Base-by-base conservation (phyloP, 208 protist species). In the Angomonas deanei region DNA sequence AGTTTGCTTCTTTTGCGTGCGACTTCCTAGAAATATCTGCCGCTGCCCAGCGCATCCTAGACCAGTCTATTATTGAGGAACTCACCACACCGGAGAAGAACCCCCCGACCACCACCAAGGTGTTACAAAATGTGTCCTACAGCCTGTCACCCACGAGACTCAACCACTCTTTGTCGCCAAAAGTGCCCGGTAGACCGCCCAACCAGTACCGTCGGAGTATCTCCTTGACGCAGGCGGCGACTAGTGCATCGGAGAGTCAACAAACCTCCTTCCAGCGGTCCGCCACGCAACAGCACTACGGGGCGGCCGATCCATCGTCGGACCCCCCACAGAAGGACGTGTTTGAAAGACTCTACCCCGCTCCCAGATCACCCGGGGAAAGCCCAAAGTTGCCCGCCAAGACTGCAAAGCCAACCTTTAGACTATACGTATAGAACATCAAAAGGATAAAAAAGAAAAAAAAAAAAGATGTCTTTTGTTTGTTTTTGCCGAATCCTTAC, bases 321-420 rank as follows among this genome's bases (percentile, higher is more conserved):
- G 47, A 54, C 38, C 3, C 28, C 33, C 28, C 59, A 24, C 36
- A 19, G 8, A 1, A 26, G 1, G 65, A 52, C 30, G 64, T 80
- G n/a, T 80, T 74, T 66, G 69, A 82, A 47, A 55, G 78, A 6
- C 64, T 84, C 11, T 89, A 82, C 71, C 68, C 77, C 3, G 64
- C 65, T 19, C 68, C 68, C 10, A 72, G 56, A 53, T 36, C 19
- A 15, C 15, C 10, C 4, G 64, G 24, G 21, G 15, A 27, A 26
- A 8, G 34, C n/a, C 31, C 54, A 31, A 42, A 55, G 52, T 21
- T 21, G 6, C 11, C 24, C 8, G 48, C 24, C 13, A 11, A 17
- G 3, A 33, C 34, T 2, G 57, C 2, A 28, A 46, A 27, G 13
- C 1, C 36, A 8, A 8, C 36, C 15, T 42, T 42, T 42, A 8